A percentile compares a stretch with the other conserved stretches of the same genome.
phyloP scores from a whole-genome alignment of 2,329 filamentous ascomycete genomes.

The Exophiala xenobiotica region DNA sequence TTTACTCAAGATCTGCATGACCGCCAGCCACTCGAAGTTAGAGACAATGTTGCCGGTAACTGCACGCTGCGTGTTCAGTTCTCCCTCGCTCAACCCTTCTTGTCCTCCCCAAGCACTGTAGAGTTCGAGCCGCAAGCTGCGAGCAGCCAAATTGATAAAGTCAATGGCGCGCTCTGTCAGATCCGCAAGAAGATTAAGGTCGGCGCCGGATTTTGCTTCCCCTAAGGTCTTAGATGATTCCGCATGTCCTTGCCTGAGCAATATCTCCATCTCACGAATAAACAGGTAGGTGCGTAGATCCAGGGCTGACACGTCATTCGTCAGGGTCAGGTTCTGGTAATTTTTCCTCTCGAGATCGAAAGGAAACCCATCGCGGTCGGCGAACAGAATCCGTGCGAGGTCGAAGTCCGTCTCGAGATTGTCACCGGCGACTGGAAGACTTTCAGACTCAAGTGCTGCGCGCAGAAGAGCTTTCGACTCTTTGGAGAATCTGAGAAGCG shows the following conservation, averaged over 20 bases:
- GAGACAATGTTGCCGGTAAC: constrained; percentile 49
- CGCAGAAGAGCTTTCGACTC: constrained; percentile 65
- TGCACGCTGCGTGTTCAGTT: constrained; percentile 32
- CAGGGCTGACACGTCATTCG: constrained; percentile 93
- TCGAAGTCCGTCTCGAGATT: constrained; percentile 31
- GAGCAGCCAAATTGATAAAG: constrained; percentile 78
- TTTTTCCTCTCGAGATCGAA: constrained; percentile 66
- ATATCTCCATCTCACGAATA: constrained; percentile 76
- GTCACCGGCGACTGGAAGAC: constrained; percentile 14
- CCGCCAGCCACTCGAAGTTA: constrained; percentile 47
- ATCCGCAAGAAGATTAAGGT: constrained; percentile 67
- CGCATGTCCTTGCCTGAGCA: constrained; percentile 40
- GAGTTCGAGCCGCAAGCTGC: constrained; percentile 77
- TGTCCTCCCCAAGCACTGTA: constrained; percentile 54
- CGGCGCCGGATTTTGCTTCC: constrained; percentile 1
- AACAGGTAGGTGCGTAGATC: constrained; percentile 96
- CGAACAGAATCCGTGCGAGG: constrained; percentile 19
- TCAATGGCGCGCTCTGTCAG: constrained; percentile 78
- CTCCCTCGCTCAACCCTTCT: constrained; percentile 38
- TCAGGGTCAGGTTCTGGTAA: constrained; percentile 87
- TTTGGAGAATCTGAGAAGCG: constrained; percentile 70
- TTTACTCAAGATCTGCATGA: constrained; percentile 41
- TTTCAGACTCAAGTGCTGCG: constrained; percentile 43
- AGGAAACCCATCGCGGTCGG: constrained; percentile 32
- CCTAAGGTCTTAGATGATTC: constrained; percentile 4